Percentiles rank a stretch among this genome's conserved stretches.
Conservation (phyloP, 257 asterid species). For the Nemophila menziesii region DNA sequence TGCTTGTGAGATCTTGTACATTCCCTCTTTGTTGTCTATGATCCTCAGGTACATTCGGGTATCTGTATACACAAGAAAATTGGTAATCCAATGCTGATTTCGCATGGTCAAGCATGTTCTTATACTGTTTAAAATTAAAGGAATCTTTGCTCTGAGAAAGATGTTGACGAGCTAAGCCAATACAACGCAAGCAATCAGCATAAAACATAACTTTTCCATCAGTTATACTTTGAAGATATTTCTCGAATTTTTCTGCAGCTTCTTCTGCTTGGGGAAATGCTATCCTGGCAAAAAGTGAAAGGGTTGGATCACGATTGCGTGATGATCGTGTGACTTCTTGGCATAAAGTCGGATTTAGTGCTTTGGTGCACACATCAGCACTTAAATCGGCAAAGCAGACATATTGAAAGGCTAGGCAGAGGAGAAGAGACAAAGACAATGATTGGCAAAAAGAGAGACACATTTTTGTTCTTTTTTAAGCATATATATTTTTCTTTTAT, state of each 20-base stretch:
- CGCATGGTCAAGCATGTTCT: not conserved
- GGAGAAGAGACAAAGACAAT: not conserved
- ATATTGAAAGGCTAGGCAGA: not conserved
- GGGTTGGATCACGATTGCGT: not conserved
- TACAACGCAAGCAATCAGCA: not conserved
- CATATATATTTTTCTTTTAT: too few species aligned
- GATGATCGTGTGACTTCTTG: not conserved
- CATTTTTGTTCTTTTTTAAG: not conserved
- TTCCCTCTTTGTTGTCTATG: not conserved
- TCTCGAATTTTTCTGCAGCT: not conserved
- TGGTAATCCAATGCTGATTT: not conserved
- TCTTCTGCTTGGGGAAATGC: not conserved
- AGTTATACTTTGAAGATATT: not conserved
- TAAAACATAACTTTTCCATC: not conserved
- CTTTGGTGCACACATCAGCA: not conserved
- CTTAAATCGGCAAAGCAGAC: not conserved
- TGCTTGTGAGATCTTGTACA: not conserved
- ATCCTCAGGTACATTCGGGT: not conserved
- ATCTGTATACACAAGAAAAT: not conserved
- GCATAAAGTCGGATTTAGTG: not conserved
- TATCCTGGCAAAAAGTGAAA: not conserved
- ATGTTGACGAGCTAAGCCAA: not conserved
- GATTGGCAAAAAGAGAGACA: not conserved
- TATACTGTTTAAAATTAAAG: not conserved
- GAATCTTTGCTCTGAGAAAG: not conserved